Evolutionary conservation across 2,329 filamentous ascomycete genomes (phyloP).

Genomic region (Lasiodiplodia sp.): DNA sequence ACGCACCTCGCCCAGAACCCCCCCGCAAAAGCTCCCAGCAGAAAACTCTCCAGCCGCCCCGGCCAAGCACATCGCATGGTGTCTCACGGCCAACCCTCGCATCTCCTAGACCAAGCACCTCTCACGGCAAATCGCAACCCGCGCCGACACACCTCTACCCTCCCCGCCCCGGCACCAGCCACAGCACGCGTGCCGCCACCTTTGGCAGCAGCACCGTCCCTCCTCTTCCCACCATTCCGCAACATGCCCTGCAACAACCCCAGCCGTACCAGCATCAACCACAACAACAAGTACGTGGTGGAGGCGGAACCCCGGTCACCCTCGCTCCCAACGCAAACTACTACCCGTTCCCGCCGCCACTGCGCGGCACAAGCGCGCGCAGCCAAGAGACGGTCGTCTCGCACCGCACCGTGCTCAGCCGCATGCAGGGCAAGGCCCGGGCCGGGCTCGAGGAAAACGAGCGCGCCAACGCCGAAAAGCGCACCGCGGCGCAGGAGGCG

Average conservation of each 20-base stretch:
- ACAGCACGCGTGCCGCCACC: neutral
- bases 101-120: neutral
- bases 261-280: neutral
- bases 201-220: neutral
- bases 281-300: neutral
- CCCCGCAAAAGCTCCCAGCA: neutral
- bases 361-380: neutral
- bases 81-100: neutral
- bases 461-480: constrained; percentile 6
- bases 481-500: neutral
- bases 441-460: neutral
- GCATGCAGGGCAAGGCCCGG: neutral
- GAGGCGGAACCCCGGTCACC: no score
- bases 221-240: neutral
- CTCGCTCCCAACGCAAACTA: neutral
- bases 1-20: neutral
- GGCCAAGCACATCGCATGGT: constrained; percentile 4
- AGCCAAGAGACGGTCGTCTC: neutral
- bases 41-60: neutral
- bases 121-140: neutral
- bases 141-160: no score
- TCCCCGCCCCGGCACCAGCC: constrained; percentile 8
- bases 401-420: neutral
- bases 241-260: neutral
- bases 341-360: neutral